Evolutionary conservation across 306 rosid genomes (phyloP), one percentile per base, ranked within the genome.

Genomic region (Myrica gale): DNA sequence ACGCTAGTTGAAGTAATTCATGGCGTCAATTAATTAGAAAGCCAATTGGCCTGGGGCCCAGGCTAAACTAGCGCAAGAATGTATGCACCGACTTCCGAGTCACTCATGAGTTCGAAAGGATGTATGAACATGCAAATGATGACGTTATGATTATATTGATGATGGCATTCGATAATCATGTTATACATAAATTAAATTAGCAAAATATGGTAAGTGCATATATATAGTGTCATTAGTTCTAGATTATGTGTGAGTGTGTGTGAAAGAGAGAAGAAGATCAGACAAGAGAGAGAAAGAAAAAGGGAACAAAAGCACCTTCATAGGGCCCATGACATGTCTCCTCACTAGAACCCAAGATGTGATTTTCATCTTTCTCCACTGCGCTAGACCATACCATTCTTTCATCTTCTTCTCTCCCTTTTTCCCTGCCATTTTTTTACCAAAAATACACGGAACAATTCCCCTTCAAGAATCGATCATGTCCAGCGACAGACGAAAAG

Each of bases 251-350:
- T 16, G 7, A 21, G 32, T 9, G 37, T 9, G 26, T 56, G 43
- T 20, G 53, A 71, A n/a, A n/a, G 42, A 55, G 70, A 15, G 46
- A 70, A 45, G 47, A 51, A 56, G 69, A 65, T n/a, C n/a, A n/a
- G 66, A 62, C 78, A 23, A 66, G 17, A 20, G 26, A 1, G n/a
- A 2, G 11, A 68, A 10, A 48, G 74, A 63, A 79, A 78, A 79
- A 44, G 82, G 43, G 81, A 88, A 79, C 84, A 87, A 91, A 89
- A 76, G 93, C 95, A 91, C 61, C 81, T 74, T 73, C 44, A 55
- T 13, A 41, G 97, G 97, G 75, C 90, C 98, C 98, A 87, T 74
- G n/a, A 76, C 23, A 76, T 86, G 96, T 93, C 96, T 87, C 81
- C 82, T 90, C 93, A 83, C 78, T 82, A 81, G 93, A 88, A 88